Base-by-base conservation (phyloP, 805 yeast genomes). In the Blastobotrys robertii region DNA sequence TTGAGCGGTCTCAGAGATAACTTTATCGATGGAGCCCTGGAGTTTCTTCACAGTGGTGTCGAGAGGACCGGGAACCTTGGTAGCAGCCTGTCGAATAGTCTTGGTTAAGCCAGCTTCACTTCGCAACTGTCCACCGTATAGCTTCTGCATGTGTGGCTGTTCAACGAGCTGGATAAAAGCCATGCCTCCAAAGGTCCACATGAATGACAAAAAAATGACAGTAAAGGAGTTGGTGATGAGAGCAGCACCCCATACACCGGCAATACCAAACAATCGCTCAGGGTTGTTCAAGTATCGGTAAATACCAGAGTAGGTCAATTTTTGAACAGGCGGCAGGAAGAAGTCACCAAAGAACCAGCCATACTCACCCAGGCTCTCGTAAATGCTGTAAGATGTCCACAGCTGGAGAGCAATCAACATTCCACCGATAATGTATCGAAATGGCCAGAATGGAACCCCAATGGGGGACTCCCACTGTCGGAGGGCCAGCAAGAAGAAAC, bases 281-380 rank as follows among this genome's bases (percentile, higher is more conserved):
- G 94, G 94, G 55, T 84, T 81, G 58, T 84, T 84, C 56, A 84
- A 69, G 59, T 82, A 84, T 50, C 90, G 74, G 57, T 84, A 84
- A 33, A 84, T 83, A 39, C 94, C 94, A 30, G 84, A 81, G 49
- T 80, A 80, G 0, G 88, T 77, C 51, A 84, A 67, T 49, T 68
- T 67, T 6, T 73, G 62, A 9, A 43, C 68, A 16, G 66, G 67
- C 14, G 82, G 76, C 45, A 81, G 64, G 61, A 83, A 84, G 62
- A 84, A 84, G 59, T 84, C 94, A 44, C 94, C 94, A 59, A 80
- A 84, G 54, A 83, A 84, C 92, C 92, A 84, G n/a, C 94, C 92
- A 60, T 79, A 82, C 47, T 81, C 81, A 2, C 90, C 90, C 50
- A 84, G 76, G 39, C 83, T 77, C 36, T 75, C 74, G 49, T 77